These are phyloP conservation scores for Macroventuria anomochaeta DNA, from an alignment of 2,329 filamentous ascomycete genomes.

Conservation along the genomic window DNA sequence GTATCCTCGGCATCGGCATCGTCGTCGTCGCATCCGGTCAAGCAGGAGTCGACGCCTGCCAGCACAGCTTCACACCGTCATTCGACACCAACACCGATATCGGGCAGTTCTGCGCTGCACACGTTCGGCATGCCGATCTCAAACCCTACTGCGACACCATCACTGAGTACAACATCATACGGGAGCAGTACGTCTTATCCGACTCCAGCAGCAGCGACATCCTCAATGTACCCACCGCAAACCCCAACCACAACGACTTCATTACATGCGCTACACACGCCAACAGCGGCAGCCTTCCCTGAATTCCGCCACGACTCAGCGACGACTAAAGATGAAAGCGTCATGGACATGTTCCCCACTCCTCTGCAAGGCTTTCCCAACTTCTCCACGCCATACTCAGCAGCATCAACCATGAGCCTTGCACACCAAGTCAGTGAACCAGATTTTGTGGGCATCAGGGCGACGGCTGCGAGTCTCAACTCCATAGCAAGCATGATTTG, in stretches of 20 bases:
- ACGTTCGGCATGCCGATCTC: slow-evolving; percentile 36
- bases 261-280: slow-evolving; percentile 31
- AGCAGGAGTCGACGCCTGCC: slow-evolving; percentile 32
- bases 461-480: slow-evolving; percentile 39
- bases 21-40: slow-evolving; percentile 45
- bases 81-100: slow-evolving; percentile 39
- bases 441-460: slow-evolving; percentile 44
- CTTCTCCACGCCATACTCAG: slow-evolving; percentile 26
- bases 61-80: slow-evolving; percentile 35
- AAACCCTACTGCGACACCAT: slow-evolving; percentile 29
- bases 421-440: slow-evolving; percentile 44
- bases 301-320: slow-evolving; percentile 17
- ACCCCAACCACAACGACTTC: slow-evolving; percentile 27
- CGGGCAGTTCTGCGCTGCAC: slow-evolving; percentile 33
- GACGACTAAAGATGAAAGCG: slow-evolving; percentile 28
- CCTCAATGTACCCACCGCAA: slow-evolving; percentile 8
- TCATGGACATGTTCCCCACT: slow-evolving; percentile 42
- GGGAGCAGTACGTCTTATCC: slow-evolving; percentile 33
- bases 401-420: slow-evolving; percentile 19
- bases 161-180: slow-evolving; percentile 27
- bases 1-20: slow-evolving; percentile 44
- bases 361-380: slow-evolving; percentile 39
- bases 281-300: slow-evolving; percentile 26
- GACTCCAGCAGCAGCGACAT: slow-evolving; percentile 33
- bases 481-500: slow-evolving; percentile 48